Conservation (phyloP, 1,284 basidiomycete genomes). For the Boletus holoroseus region DNA sequence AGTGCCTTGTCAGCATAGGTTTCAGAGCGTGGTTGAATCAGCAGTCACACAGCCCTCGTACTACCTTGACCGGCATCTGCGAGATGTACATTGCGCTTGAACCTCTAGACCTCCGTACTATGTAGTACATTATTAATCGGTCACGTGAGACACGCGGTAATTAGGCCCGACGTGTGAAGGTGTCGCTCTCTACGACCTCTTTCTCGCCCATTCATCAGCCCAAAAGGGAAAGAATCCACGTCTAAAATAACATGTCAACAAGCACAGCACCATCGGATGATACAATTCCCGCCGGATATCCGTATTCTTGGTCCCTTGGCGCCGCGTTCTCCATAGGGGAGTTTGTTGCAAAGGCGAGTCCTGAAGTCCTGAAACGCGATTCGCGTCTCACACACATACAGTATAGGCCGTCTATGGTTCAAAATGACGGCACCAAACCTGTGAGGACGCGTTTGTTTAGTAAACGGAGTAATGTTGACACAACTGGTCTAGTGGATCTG, state of each 20-base stretch:
- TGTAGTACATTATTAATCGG: not conserved
- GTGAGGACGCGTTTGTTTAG: conserved; percentile 35
- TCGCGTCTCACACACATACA: conserved; percentile 25
- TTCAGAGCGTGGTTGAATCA: not conserved
- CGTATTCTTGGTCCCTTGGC: conserved; percentile 28
- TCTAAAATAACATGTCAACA: conserved; percentile 14
- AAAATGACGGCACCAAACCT: conserved; percentile 67
- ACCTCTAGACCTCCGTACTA: too few species aligned
- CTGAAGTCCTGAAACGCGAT: not conserved
- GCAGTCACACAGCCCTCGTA: not conserved
- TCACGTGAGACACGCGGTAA: conserved; percentile 8
- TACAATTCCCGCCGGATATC: conserved; percentile 10
- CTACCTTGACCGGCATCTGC: not conserved
- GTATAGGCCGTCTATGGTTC: conserved; percentile 71
- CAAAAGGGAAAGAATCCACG: not conserved
- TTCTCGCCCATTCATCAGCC: not conserved
- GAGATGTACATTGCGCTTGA: too few species aligned
- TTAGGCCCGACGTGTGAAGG: not conserved
- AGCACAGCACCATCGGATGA: conserved; percentile 13
- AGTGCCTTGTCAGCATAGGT: not conserved
- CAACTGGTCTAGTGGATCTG: conserved; percentile 55
- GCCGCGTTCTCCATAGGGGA: conserved; percentile 16
- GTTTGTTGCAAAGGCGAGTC: conserved; percentile 25
- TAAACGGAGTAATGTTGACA: not conserved
- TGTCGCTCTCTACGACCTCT: not conserved